phyloP scores from a whole-genome alignment of 2,329 filamentous ascomycete genomes.

The Beauveria varroae region DNA sequence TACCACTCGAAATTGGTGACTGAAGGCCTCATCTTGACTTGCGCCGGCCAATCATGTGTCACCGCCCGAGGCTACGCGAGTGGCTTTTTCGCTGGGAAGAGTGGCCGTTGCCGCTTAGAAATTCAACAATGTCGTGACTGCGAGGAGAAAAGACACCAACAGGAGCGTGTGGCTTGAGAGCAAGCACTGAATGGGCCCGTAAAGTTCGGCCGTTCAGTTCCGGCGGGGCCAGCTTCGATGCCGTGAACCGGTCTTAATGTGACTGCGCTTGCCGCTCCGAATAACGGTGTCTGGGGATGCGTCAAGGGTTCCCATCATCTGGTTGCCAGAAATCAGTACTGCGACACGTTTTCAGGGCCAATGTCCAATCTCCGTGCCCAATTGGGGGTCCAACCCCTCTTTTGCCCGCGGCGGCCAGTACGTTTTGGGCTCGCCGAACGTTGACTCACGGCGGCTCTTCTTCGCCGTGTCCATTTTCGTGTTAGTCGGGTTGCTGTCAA shows the following conservation, averaged over 20 bases:
- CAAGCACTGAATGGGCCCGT: background rate
- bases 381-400: background rate
- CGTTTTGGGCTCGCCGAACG: constrained; percentile 11
- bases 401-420: constrained; percentile 5
- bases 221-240: background rate
- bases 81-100: background rate
- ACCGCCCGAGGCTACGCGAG: background rate
- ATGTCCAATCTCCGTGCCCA: background rate
- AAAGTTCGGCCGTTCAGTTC: background rate
- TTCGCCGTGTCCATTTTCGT: constrained; percentile 1
- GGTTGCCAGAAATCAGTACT: background rate
- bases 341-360: background rate
- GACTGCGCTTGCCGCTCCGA: constrained; percentile 8
- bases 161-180: background rate
- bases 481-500: background rate
- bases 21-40: background rate
- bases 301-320: background rate
- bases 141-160: background rate
- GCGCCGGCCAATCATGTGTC: background rate
- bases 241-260: background rate
- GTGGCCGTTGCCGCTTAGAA: background rate
- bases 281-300: background rate
- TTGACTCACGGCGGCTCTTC: background rate
- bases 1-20: background rate
- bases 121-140: background rate